These are phyloP conservation scores for Mycena polygramma DNA, from an alignment of 768 basidiomycete genomes.

Conservation along the genomic window DNA sequence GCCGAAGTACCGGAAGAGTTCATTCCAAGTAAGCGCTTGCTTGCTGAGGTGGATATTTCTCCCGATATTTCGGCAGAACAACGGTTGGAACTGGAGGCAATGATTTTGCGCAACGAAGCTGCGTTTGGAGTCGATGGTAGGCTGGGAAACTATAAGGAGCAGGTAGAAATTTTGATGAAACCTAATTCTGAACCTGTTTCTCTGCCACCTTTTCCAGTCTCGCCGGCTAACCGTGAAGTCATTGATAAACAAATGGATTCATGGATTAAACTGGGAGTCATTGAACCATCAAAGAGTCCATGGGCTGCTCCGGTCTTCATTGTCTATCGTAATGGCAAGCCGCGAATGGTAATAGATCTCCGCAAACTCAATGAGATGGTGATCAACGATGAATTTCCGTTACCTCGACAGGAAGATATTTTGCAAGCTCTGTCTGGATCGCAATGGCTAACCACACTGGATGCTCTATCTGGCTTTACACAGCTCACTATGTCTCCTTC, in stretches of 20 bases:
- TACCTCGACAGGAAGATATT: slow-evolving; percentile 42
- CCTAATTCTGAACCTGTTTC: background rate
- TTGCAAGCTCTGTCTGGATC: too few relatives aligned
- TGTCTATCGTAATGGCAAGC: too few relatives aligned
- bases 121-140: slow-evolving; percentile 3
- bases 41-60: slow-evolving; percentile 1
- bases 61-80: background rate
- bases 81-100: background rate
- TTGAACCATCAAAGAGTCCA: too few relatives aligned
- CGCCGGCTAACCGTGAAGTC: slow-evolving; percentile 5
- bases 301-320: too few relatives aligned
- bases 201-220: background rate
- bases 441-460: slow-evolving; percentile 11
- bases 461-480: slow-evolving; percentile 7
- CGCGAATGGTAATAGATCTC: slow-evolving; percentile 51
- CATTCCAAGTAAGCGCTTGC: background rate
- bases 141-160: background rate
- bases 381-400: slow-evolving; percentile 42
- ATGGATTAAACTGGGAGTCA: too few relatives aligned
- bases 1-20: background rate
- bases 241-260: too few relatives aligned
- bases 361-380: slow-evolving; percentile 38
- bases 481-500: background rate
- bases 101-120: background rate
- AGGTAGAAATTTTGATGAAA: background rate